Base-by-base conservation (phyloP, 2,329 filamentous ascomycete genomes). In the Trichoderma sp. region DNA sequence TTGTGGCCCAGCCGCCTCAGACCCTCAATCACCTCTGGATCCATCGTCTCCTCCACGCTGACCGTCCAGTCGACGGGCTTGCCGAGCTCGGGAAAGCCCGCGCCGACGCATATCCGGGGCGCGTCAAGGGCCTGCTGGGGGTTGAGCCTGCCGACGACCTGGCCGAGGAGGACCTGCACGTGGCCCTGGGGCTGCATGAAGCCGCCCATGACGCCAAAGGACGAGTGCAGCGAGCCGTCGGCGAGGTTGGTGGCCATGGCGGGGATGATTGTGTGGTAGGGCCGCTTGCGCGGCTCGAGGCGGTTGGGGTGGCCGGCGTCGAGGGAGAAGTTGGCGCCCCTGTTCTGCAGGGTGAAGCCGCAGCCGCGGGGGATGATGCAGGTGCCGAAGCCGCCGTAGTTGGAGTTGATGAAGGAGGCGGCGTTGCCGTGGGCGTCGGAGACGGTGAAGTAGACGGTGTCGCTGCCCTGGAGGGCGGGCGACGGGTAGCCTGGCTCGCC, bases 181-280 rank as follows among this genome's bases (percentile, higher is more conserved):
- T 98, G 95, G 24, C 94, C 95, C 77, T 98, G 95, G 0, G 95
- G 95, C 79, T 99, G 95, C 91, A 98, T 98, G 78, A 96, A 98
- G 2, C 93, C 94, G 60, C 95, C 95, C 95, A 98, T 98, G 67
- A 98, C 94, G 61, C 95, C 95, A 72, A 94, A 97, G 3, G 96
- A 90, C 4, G 87, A 90, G 76, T 97, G 91, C 64, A 98, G 79
- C 56, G 85, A 88, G 28, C 86, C 86, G 71, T 96, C 92, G 5
- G 80, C 79, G 19, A 86, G 75, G 70, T 95, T 92, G 0, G 95
- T 98, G 19, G 94, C 87, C 76, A 98, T 84, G 0, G 91, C 94
- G 0, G 95, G 94, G 72, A 99, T 99, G 76, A 99, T 98, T 62
- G 95, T 99, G 77, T 98, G 95, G 78, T 98, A 99, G 0, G 95